phyloP scores from a whole-genome alignment of 225 moss, liverwort and hornwort genomes.

The Marchantia polymorpha region DNA sequence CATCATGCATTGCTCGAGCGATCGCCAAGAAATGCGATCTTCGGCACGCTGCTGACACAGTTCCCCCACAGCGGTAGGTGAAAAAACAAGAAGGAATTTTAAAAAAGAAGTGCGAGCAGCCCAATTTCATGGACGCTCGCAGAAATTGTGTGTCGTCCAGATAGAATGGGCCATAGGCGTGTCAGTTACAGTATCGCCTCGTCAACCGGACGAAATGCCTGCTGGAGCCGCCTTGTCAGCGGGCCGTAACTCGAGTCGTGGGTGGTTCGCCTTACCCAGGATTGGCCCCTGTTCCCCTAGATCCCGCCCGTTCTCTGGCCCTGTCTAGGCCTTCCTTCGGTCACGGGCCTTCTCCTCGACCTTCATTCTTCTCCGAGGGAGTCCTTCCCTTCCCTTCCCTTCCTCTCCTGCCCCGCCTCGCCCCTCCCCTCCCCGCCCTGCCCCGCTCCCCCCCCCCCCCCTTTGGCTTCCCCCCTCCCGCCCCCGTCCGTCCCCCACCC shows the following conservation, averaged over 20 bases:
- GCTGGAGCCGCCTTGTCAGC: slow-evolving; percentile 19
- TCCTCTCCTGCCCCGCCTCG: no score
- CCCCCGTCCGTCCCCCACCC: background rate
- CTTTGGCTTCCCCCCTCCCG: background rate
- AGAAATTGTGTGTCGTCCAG: background rate
- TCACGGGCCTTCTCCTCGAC: background rate
- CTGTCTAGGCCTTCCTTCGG: background rate
- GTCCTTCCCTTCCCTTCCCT: background rate
- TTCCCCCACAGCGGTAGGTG: no score
- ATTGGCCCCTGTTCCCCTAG: background rate
- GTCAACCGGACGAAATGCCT: slow-evolving; percentile 6
- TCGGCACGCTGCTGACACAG: no score
- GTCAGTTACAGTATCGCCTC: slow-evolving; percentile 13
- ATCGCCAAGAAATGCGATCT: no score
- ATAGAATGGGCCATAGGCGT: background rate
- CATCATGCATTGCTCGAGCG: no score
- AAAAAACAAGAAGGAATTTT: no score
- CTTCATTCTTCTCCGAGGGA: no score
- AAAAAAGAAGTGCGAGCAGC: no score
- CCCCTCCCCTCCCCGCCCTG: background rate
- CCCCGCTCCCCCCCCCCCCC: no score
- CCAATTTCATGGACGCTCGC: background rate
- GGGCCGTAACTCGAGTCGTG: slow-evolving; percentile 7
- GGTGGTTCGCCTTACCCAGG: background rate
- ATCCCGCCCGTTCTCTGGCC: slow-evolving; percentile 13